Percentiles rank a stretch among this genome's conserved stretches.
Evolutionary conservation across 768 basidiomycete species (phyloP).

Genomic region (Suillus luteus): DNA sequence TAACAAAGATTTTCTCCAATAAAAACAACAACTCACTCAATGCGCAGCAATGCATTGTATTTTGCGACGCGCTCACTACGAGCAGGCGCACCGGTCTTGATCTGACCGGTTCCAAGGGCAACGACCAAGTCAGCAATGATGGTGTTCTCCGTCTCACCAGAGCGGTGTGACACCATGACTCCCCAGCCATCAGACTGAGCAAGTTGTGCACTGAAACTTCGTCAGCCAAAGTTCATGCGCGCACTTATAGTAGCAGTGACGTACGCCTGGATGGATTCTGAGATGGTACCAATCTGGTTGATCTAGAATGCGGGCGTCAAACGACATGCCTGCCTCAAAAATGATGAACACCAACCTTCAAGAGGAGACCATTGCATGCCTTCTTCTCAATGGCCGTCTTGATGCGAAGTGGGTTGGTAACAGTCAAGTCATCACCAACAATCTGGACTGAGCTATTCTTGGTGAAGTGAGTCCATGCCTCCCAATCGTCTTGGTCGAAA

Average conservation of each 20-base stretch:
- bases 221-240: conserved; percentile 9
- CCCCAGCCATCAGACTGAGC: conserved; percentile 96
- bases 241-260: conserved; percentile 34
- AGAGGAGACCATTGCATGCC: conserved; percentile 96
- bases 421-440: conserved; percentile 95
- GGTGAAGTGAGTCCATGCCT: conserved; percentile 95
- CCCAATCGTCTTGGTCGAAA: conserved; percentile 99
- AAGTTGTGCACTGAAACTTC: conserved; percentile 77
- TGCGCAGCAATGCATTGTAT: conserved; percentile 88
- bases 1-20: conserved; percentile 14
- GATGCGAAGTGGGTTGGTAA: conserved; percentile 96
- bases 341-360: conserved; percentile 61
- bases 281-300: conserved; percentile 99
- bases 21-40: conserved; percentile 61
- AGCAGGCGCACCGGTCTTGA: conserved; percentile 98
- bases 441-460: conserved; percentile 79
- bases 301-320: conserved; percentile 45
- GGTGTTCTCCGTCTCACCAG: conserved; percentile 97
- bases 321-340: neutral
- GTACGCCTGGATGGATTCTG: conserved; percentile 97
- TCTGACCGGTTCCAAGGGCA: conserved; percentile 89
- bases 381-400: conserved; percentile 99
- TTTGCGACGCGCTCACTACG: conserved; percentile 96
- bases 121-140: conserved; percentile 95
- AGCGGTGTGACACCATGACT: conserved; percentile 99